A percentile compares a stretch with the other conserved stretches of the same genome.
Evolutionary conservation across 2,329 filamentous ascomycete genomes (phyloP).

Genomic region (Alternaria angustiovoidea): DNA sequence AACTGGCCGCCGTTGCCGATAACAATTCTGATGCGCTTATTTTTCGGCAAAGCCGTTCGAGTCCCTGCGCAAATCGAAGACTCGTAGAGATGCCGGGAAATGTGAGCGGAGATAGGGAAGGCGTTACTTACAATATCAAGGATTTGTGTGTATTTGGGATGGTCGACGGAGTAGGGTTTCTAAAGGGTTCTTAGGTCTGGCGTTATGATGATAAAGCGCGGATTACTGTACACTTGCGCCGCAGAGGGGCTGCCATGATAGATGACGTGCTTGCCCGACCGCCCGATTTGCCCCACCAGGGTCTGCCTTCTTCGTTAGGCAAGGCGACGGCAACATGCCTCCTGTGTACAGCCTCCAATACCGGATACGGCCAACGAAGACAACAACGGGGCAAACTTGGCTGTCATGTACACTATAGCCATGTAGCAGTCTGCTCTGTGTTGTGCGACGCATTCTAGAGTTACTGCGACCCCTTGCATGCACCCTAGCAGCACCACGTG

Average conservation of each 20-base stretch:
- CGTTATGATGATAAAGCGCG: slow-evolving; percentile 36
- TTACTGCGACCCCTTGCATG: neutral
- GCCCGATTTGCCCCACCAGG: slow-evolving; percentile 25
- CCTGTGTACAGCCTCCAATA: neutral
- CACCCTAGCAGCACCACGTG: neutral
- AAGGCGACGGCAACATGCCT: slow-evolving; percentile 4
- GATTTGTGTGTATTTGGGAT: slow-evolving; percentile 26
- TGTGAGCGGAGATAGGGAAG: slow-evolving; percentile 4
- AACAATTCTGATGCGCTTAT: slow-evolving; percentile 38
- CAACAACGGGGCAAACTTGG: neutral
- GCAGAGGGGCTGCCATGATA: slow-evolving; percentile 24
- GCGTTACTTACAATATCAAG: slow-evolving; percentile 37
- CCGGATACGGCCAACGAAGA: neutral
- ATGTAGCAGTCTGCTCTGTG: neutral
- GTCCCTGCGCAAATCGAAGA: slow-evolving; percentile 34
- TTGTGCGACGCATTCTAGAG: neutral
- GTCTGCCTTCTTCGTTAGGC: slow-evolving; percentile 18
- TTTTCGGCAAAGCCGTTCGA: slow-evolving; percentile 42
- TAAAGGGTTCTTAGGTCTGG: slow-evolving; percentile 13
- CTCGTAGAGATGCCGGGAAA: slow-evolving; percentile 12
- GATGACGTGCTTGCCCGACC: slow-evolving; percentile 36
- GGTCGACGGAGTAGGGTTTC: slow-evolving; percentile 15
- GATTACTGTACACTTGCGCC: slow-evolving; percentile 25
- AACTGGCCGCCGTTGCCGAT: slow-evolving; percentile 42
- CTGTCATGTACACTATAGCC: neutral